A percentile compares a stretch with the other conserved stretches of the same genome.
Evolutionary conservation across 257 asterid species (phyloP).

Genomic region (Hygrophila difformis): DNA sequence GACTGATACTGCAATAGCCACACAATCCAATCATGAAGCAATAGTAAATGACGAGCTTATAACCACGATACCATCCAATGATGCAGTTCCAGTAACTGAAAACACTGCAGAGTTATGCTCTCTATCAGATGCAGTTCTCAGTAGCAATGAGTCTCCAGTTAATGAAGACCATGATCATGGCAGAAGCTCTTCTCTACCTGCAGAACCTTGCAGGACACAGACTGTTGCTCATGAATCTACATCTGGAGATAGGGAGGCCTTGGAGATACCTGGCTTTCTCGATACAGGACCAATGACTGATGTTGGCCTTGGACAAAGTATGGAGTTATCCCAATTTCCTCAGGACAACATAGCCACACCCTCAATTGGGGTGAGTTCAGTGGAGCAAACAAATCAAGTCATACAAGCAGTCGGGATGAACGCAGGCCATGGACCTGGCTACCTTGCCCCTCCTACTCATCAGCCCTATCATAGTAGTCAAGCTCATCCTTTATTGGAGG

Average conservation of each 20-base stretch:
- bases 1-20: conserved; percentile 16
- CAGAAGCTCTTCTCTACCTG: conserved; percentile 21
- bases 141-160: conserved; percentile 19
- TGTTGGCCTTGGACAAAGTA: conserved; percentile 15
- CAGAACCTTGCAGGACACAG: conserved; percentile 27
- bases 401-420: conserved; percentile 19
- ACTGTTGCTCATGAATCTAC: conserved; percentile 20
- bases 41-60: conserved; percentile 17
- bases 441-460: conserved; percentile 20
- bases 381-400: conserved; percentile 25
- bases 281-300: conserved; percentile 12
- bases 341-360: conserved; percentile 17
- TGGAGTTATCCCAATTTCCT: conserved; percentile 11
- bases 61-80: conserved; percentile 15
- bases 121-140: conserved; percentile 22
- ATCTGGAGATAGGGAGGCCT: conserved; percentile 22
- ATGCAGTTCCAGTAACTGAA: conserved; percentile 19
- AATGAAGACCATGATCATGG: conserved; percentile 22
- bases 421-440: conserved; percentile 13
- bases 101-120: conserved; percentile 22
- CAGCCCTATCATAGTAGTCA: conserved; percentile 22
- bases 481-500: conserved; percentile 20
- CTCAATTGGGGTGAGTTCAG: conserved; percentile 15
- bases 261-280: conserved; percentile 17
- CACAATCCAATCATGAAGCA: conserved; percentile 21